These are phyloP conservation scores for Scenedesmus sp. DNA, from an alignment of 163 green algal species.

Conservation along the genomic window DNA sequence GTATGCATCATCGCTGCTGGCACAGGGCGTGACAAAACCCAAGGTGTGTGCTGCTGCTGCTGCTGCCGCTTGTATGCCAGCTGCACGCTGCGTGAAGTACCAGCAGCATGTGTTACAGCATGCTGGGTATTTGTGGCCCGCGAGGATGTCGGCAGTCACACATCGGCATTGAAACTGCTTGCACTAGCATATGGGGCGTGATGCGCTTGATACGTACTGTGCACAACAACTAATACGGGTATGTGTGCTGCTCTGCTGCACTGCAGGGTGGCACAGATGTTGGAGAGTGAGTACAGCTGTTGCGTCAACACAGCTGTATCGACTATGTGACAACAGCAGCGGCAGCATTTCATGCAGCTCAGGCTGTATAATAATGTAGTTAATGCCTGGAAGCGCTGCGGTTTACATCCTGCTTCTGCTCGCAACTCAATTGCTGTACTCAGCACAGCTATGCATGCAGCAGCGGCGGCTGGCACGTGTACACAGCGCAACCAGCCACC, in stretches of 20 bases:
- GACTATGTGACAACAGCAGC: neutral
- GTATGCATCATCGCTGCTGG: conserved; percentile 73
- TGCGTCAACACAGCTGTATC: neutral
- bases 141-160: too few species aligned
- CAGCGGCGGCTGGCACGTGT: neutral
- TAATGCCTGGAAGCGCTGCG: too few species aligned
- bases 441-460: neutral
- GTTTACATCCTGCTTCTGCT: too few species aligned
- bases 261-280: conserved; percentile 13
- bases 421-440: neutral
- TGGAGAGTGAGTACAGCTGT: conserved; percentile 42
- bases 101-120: neutral
- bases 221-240: too few species aligned
- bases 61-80: neutral
- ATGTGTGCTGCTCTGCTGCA: neutral
- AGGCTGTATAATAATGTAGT: too few species aligned
- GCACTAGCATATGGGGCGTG: too few species aligned
- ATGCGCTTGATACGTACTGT: too few species aligned
- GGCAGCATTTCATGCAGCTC: neutral
- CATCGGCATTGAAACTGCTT: too few species aligned
- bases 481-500: too few species aligned
- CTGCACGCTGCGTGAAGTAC: neutral
- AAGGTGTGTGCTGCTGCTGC: conserved; percentile 54
- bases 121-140: too few species aligned
- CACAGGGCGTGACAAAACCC: conserved; percentile 57